These are phyloP conservation scores for Hymenoscyphus repandus DNA, from an alignment of 2,329 filamentous ascomycete genomes.

Conservation along the genomic window DNA sequence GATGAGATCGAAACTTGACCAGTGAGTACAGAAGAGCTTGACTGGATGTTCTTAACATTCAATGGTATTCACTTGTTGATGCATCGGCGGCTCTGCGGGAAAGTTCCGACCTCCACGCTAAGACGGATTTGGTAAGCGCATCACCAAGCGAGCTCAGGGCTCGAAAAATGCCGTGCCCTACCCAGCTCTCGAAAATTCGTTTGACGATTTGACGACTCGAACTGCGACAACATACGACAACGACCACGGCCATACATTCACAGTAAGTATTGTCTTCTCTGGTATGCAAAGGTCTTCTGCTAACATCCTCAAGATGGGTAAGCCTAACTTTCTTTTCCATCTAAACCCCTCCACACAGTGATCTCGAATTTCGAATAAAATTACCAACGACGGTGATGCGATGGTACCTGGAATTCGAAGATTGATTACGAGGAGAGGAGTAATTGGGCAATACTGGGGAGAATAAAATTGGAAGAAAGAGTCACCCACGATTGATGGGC, in stretches of 20 bases:
- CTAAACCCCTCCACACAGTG: slow-evolving; percentile 3
- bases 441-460: no score
- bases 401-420: no score
- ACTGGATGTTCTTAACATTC: no score
- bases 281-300: slow-evolving; percentile 25
- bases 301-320: slow-evolving; percentile 52
- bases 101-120: slow-evolving; percentile 3
- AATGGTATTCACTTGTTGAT: no score
- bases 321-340: slow-evolving; percentile 36
- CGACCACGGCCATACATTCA: slow-evolving; percentile 41
- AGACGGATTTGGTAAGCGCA: slow-evolving; percentile 8
- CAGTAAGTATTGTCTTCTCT: slow-evolving; percentile 38
- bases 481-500: no score
- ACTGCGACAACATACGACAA: slow-evolving; percentile 36
- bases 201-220: slow-evolving; percentile 13
- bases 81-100: neutral
- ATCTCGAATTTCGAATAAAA: slow-evolving; percentile 5
- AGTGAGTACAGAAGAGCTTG: no score
- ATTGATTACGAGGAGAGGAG: no score
- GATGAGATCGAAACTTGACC: no score
- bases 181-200: slow-evolving; percentile 17
- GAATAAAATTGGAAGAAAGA: no score
- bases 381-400: neutral
- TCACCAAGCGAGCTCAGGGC: slow-evolving; percentile 17
- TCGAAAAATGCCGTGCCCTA: slow-evolving; percentile 18